Conservation (phyloP, 495 filamentous ascomycete species). For the Geopyxis carbonaria region DNA sequence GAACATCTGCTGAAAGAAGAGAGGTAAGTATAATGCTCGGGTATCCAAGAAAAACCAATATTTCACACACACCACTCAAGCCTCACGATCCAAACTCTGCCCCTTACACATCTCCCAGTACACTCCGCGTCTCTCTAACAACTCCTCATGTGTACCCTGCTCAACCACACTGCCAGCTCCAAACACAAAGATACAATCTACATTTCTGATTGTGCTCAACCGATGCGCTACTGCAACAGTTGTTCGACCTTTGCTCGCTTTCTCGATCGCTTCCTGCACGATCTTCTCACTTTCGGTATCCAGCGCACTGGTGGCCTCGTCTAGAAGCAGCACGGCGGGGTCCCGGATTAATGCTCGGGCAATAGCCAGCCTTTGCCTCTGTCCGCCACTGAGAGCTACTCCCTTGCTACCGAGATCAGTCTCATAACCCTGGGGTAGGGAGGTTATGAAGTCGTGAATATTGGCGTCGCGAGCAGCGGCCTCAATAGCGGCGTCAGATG, state of each 20-base stretch:
- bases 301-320: constrained; percentile 60
- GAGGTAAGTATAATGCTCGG: too few relatives aligned
- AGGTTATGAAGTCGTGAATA: constrained; percentile 43
- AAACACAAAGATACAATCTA: constrained; percentile 28
- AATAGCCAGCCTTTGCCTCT: constrained; percentile 59
- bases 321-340: constrained; percentile 52
- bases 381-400: constrained; percentile 52
- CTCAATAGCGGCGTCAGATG: constrained; percentile 32
- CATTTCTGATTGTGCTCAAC: constrained; percentile 25
- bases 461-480: constrained; percentile 36
- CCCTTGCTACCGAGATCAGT: constrained; percentile 48
- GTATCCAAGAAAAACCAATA: too few relatives aligned
- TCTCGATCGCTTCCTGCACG: constrained; percentile 51
- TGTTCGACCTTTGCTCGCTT: constrained; percentile 41
- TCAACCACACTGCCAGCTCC: constrained; percentile 26
- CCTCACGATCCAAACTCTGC: constrained; percentile 7
- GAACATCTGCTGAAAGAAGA: too few relatives aligned
- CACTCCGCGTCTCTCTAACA: constrained; percentile 19
- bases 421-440: constrained; percentile 43
- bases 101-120: constrained; percentile 28
- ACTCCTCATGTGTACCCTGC: constrained; percentile 25
- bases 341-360: constrained; percentile 60
- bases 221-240: constrained; percentile 54
- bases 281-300: constrained; percentile 57
- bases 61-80: too few relatives aligned